Conservation (phyloP, 352 stramenopile species). For the Hyaloperonospora brassicae region DNA sequence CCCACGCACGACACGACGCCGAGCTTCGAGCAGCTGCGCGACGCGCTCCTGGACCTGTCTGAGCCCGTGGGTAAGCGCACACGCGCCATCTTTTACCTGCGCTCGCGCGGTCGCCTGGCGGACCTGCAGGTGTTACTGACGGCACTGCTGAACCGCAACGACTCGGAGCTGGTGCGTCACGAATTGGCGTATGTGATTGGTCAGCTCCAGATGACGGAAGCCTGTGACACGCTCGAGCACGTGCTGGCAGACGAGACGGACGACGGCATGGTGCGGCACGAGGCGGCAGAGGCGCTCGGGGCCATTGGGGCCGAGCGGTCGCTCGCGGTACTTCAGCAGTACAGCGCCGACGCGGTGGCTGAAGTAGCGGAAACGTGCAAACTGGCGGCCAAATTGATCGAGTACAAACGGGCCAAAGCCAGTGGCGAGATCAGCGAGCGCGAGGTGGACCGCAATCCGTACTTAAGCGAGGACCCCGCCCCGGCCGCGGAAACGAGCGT, state of each 20-base stretch:
- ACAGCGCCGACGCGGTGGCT: slow-evolving; percentile 49
- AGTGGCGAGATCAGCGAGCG: slow-evolving; percentile 39
- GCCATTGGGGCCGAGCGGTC: slow-evolving; percentile 88
- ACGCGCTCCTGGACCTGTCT: slow-evolving; percentile 66
- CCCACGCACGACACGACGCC: slow-evolving; percentile 23
- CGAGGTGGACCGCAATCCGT: slow-evolving; percentile 84
- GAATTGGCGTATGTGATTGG: slow-evolving; percentile 98
- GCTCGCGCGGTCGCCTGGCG: slow-evolving; percentile 66
- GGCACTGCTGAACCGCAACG: slow-evolving; percentile 78
- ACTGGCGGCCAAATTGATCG: slow-evolving; percentile 88
- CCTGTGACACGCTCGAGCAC: slow-evolving; percentile 64
- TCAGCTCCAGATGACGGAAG: slow-evolving; percentile 91
- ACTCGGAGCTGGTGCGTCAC: slow-evolving; percentile 94
- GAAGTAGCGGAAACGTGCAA: slow-evolving; percentile 95
- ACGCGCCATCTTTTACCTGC: slow-evolving; percentile 88
- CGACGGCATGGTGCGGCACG: slow-evolving; percentile 89
- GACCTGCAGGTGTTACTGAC: slow-evolving; percentile 68
- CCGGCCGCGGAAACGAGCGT: slow-evolving; percentile 75
- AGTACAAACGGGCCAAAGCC: slow-evolving; percentile 81
- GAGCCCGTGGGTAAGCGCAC: slow-evolving; percentile 87
- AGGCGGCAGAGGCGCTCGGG: slow-evolving; percentile 93
- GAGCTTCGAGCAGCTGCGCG: slow-evolving; percentile 49
- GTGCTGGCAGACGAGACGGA: slow-evolving; percentile 84
- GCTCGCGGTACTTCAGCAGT: slow-evolving; percentile 84
- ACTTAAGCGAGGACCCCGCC: slow-evolving; percentile 94